Base-by-base conservation (phyloP, 768 basidiomycete species). In the Ramaria sp. region DNA sequence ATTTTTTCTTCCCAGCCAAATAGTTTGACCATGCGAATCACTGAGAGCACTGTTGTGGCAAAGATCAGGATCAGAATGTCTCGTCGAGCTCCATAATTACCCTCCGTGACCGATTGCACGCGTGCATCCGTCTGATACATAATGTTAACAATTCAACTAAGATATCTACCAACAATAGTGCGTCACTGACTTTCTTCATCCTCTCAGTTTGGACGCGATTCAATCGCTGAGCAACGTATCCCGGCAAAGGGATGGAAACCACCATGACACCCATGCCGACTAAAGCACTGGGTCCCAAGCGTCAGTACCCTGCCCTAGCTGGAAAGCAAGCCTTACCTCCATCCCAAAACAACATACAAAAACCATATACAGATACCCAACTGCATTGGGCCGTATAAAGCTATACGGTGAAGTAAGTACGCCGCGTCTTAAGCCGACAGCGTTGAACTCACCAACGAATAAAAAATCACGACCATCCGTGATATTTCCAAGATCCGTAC, bases 1-100 rank as follows among this genome's bases (percentile, higher is more conserved):
- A 84, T 76, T 48, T 78, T 61, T 11, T 60, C 75, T 57, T 76
- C 74, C 73, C 67, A 71, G 22, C 69, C 86, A 62, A 88, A 86
- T 42, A 87, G 69, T 67, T 88, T 87, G 64, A 86, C 72, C 79
- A 86, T 84, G 17, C 83, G 75, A 13, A 84, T 66, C 19, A 80
- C 77, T 54, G 75, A 77, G 63, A 82, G 71, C 4, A 73, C 82
- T 82, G 53, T 4, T 37, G 9, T 7, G 22, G 30, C 19, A 5
- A 7, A 63, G 45, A 20, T 58, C 53, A 31, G 51, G 10, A 43
- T 43, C 17, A n/a, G 17, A 17, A 43, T 37, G 9, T 37, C 3
- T 37, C 42, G 42, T n/a, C 7, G 17, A 19, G 11, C 20, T 17
- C 9, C 11, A 13, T 10, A 20, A 34, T 57, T 63, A 78, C 81